These are phyloP conservation scores for Debaryomyces maramus DNA, from an alignment of 805 yeast genomes.

Conservation along the genomic window DNA sequence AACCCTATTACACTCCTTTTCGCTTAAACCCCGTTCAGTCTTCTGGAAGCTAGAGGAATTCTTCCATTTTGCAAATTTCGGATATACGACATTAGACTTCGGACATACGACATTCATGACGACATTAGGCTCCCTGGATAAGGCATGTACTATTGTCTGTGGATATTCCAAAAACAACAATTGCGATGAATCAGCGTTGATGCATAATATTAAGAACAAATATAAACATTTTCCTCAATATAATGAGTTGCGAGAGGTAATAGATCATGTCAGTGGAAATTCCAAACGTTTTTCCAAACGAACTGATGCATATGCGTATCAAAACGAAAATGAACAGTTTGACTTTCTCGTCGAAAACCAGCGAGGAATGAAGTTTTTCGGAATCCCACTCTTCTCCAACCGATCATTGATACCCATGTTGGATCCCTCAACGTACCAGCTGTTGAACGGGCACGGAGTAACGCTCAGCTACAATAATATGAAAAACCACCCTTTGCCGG, in stretches of 20 bases:
- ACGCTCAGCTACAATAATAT: constrained; percentile 26
- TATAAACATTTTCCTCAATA: constrained; percentile 9
- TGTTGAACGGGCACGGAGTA: constrained; percentile 41
- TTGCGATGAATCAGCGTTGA: too few relatives aligned
- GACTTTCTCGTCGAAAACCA: constrained; percentile 55
- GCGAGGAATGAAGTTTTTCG: constrained; percentile 53
- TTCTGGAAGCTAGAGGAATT: too few relatives aligned
- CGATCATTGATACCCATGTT: constrained; percentile 47
- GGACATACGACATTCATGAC: too few relatives aligned
- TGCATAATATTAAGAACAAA: neutral
- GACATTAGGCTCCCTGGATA: too few relatives aligned
- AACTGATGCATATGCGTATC: neutral
- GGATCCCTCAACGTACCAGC: constrained; percentile 53
- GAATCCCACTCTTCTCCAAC: constrained; percentile 49
- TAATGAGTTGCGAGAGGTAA: constrained; percentile 4
- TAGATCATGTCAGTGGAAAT: constrained; percentile 1
- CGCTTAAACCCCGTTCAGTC: too few relatives aligned
- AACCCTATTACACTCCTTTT: too few relatives aligned
- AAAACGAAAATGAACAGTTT: constrained; percentile 15
- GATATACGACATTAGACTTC: too few relatives aligned
- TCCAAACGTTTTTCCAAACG: neutral
- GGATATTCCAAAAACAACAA: neutral
- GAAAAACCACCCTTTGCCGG: constrained; percentile 51
- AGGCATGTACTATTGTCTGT: too few relatives aligned
- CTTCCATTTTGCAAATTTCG: too few relatives aligned